These are phyloP conservation scores for Sporisorium exsertum DNA, from an alignment of 1,284 basidiomycete species.

Conservation along the genomic window DNA sequence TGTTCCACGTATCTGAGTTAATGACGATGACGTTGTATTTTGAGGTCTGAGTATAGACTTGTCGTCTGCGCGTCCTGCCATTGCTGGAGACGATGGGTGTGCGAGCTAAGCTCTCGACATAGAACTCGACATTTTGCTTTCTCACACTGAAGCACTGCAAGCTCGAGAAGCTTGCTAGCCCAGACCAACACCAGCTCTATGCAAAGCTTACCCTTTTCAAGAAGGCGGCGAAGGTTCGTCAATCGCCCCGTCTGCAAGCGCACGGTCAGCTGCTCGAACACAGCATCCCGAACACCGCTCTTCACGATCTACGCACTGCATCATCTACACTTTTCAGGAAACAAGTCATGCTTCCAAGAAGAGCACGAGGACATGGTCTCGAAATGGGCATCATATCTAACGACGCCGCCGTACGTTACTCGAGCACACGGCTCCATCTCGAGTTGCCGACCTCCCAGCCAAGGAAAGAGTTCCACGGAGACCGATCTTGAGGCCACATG, in stretches of 20 bases:
- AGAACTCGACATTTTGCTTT: background rate
- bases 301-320: background rate
- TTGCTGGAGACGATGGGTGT: too few relatives aligned
- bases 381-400: too few relatives aligned
- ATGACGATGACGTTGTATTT: too few relatives aligned
- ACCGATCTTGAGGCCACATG: background rate
- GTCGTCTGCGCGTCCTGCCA: too few relatives aligned
- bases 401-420: too few relatives aligned
- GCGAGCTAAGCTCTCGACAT: too few relatives aligned
- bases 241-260: too few relatives aligned
- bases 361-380: background rate
- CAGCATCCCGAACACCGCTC: background rate
- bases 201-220: background rate
- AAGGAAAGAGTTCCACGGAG: background rate
- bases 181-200: conserved; percentile 1
- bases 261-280: background rate
- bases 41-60: too few relatives aligned
- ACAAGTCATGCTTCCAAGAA: too few relatives aligned
- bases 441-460: background rate
- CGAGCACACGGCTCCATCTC: background rate
- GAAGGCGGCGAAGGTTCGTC: too few relatives aligned
- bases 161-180: background rate
- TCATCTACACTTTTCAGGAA: too few relatives aligned
- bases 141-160: background rate
- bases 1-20: too few relatives aligned